Base-by-base conservation (phyloP, 2,329 filamentous ascomycete species). In the Beauveria sp. region DNA sequence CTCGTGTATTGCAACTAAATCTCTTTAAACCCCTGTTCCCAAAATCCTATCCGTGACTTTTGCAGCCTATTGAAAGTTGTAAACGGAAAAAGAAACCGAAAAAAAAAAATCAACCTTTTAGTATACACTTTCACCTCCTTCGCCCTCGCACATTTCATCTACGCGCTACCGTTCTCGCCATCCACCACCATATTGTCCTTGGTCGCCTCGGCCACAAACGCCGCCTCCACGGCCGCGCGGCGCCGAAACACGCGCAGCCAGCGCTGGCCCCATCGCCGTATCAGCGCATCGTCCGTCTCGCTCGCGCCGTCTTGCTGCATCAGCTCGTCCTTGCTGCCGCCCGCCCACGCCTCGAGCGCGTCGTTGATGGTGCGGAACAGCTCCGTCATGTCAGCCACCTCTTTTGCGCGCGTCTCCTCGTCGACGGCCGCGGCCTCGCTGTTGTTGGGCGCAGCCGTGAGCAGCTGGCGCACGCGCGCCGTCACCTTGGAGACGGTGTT, bases 401-500 rank as follows among this genome's bases (percentile, higher is more conserved):
- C 93, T 62, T 84, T 82, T 14, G 80, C 79, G 9, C 91, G 77
- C 0, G 87, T 87, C 66, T 89, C 85, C 31, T 89, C 84, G 34
- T 73, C 69, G 51, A 86, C 82, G 24, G 16, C 84, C 31, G 73
- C 69, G 51, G 87, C 82, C 9, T 79, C 78, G 1, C 76, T 74
- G 4, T 87, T 75, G 14, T 87, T 75, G 14, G 81, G 82, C 8
- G 82, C 79, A 3, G 86, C 83, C 1, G 80, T 78, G 10, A 91
- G 84, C 26, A 97, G 87, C 75, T 96, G 91, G 48, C 91, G 86
- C 58, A 96, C 87, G 34, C 93, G 89, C 65, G 87, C 88, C 1
- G 91, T 93, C 54, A 98, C 93, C 77, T 99, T 98, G 70, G 86
- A 83, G 58, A 97, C 88, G 0, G 95, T 98, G 67, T 89, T 89